Evolutionary conservation across 495 filamentous ascomycete species (phyloP).

Genomic region (Pyrenopolyporus hunteri): DNA sequence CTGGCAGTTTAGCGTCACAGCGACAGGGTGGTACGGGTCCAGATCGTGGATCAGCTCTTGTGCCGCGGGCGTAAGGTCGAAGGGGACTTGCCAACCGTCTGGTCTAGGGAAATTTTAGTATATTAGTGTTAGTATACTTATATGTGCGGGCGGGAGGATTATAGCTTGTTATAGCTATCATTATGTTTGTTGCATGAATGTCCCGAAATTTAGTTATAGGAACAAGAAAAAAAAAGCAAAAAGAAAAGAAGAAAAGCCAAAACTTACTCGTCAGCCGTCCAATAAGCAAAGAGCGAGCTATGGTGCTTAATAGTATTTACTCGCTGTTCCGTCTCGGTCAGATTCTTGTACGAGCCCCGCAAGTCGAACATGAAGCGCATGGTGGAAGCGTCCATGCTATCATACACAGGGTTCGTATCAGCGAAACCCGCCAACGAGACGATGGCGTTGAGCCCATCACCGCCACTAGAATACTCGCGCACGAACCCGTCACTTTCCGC

Average conservation of each 20-base stretch:
- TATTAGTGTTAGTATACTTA: not conserved
- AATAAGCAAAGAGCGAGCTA: constrained; percentile 67
- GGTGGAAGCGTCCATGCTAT: constrained; percentile 60
- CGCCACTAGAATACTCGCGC: constrained; percentile 58
- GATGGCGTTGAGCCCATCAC: constrained; percentile 52
- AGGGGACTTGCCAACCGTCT: constrained; percentile 67
- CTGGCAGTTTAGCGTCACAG: constrained; percentile 70
- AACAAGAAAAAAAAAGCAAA: not conserved
- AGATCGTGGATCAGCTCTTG: constrained; percentile 56
- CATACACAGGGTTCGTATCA: constrained; percentile 56
- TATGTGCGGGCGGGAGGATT: too few relatives aligned
- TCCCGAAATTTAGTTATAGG: too few relatives aligned
- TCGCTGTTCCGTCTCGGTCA: constrained; percentile 56
- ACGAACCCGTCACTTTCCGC: constrained; percentile 50
- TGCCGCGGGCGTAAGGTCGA: constrained; percentile 50
- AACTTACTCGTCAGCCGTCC: constrained; percentile 66
- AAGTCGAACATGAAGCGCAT: constrained; percentile 72
- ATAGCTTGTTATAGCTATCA: too few relatives aligned
- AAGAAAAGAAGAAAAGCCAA: not conserved
- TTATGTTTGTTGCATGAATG: too few relatives aligned
- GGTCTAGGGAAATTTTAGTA: constrained; percentile 45
- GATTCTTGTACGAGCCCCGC: constrained; percentile 65
- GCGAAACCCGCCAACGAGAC: constrained; percentile 46
- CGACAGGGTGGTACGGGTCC: constrained; percentile 74
- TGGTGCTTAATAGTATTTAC: constrained; percentile 58